A percentile compares a stretch with the other conserved stretches of the same genome.
Conservation (phyloP, 495 filamentous ascomycete genomes). For the Aspergillus mulundensis region DNA sequence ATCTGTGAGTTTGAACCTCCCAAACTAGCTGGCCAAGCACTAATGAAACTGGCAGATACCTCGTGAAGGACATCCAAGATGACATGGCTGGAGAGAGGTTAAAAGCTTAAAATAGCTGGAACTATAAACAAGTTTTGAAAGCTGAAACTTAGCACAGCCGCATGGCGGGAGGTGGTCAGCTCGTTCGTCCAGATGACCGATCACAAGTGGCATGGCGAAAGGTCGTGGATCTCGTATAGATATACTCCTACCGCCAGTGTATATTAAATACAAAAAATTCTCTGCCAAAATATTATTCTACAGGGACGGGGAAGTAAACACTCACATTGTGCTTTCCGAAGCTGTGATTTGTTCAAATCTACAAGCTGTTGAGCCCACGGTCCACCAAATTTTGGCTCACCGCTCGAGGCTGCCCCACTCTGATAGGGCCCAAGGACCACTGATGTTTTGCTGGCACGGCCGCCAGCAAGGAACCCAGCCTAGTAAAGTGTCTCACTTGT, state of each 20-base stretch:
- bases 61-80: slow-evolving; percentile 73
- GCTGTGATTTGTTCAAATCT: slow-evolving; percentile 3
- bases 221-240: neutral
- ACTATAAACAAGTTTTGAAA: neutral
- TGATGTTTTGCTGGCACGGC: neutral
- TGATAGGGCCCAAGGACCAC: neutral
- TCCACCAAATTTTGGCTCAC: slow-evolving; percentile 24
- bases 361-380: slow-evolving; percentile 16
- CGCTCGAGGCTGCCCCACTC: slow-evolving; percentile 21
- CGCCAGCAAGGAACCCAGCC: slow-evolving; percentile 7
- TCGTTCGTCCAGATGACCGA: slow-evolving; percentile 17
- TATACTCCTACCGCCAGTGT: neutral
- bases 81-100: slow-evolving; percentile 56
- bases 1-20: slow-evolving; percentile 65
- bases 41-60: slow-evolving; percentile 52
- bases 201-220: neutral
- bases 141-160: neutral
- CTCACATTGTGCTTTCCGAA: neutral
- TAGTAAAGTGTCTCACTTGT: slow-evolving; percentile 16
- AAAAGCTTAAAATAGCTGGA: slow-evolving; percentile 36
- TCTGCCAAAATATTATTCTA: neutral
- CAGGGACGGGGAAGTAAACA: neutral
- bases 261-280: neutral
- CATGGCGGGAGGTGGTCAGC: slow-evolving; percentile 5
- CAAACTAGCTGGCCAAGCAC: neutral